phyloP scores from a whole-genome alignment of 441 rosid species.

The Populus tomentosa region DNA sequence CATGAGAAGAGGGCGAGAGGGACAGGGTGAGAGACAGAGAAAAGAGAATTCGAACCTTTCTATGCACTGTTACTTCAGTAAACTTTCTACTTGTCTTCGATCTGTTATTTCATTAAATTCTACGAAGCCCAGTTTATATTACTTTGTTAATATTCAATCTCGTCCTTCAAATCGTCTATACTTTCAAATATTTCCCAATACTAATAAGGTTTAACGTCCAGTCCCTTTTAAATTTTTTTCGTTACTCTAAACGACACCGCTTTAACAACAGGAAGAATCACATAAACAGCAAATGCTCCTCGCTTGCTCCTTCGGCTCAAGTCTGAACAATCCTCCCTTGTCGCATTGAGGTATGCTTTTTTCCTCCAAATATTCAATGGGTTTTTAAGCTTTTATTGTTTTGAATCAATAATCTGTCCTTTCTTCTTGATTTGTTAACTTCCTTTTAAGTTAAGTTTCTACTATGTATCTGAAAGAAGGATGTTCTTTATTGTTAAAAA shows the following conservation, averaged over 20 bases:
- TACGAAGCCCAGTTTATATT: neutral
- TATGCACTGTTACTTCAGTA: neutral
- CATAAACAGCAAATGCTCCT: neutral
- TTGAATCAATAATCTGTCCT: neutral
- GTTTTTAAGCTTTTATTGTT: neutral
- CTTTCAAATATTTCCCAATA: neutral
- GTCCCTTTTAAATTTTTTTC: neutral
- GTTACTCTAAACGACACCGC: neutral
- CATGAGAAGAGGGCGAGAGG: neutral
- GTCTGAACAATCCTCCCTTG: neutral
- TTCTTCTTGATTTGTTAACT: constrained; percentile 4
- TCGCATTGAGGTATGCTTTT: constrained; percentile 13
- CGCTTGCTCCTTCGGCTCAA: neutral
- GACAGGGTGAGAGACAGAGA: neutral
- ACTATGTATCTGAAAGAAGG: constrained; percentile 63
- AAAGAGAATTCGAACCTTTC: constrained; percentile 9
- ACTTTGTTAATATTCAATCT: neutral
- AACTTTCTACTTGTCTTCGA: neutral
- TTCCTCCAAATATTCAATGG: neutral
- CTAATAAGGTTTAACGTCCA: neutral
- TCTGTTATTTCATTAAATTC: too few relatives aligned
- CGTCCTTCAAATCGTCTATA: neutral
- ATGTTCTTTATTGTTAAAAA: constrained; percentile 54
- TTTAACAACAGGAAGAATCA: neutral
- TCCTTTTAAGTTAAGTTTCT: constrained; percentile 3